Conservation (phyloP, 495 filamentous ascomycete genomes). For the Podospora didyma region DNA sequence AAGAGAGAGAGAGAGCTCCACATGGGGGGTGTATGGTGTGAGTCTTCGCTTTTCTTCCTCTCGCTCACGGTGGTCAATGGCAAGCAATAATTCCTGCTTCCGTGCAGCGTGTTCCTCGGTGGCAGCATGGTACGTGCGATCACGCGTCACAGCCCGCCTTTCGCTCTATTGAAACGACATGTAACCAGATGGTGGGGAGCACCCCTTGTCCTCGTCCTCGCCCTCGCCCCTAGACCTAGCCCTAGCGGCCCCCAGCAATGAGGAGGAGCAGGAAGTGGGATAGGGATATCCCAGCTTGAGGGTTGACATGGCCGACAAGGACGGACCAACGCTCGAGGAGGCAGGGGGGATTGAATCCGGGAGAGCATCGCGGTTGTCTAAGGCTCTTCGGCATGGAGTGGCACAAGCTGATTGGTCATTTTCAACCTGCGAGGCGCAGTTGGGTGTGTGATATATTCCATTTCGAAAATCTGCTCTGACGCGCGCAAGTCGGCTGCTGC, state of each 20-base stretch:
- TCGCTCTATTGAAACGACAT: constrained; percentile 5
- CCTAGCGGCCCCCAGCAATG: background rate
- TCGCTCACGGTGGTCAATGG: background rate
- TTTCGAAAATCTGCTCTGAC: background rate
- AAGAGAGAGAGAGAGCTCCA: background rate
- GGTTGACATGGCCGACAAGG: background rate
- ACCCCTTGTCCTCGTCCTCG: background rate
- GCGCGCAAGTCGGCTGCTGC: constrained; percentile 1
- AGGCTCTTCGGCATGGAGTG: background rate
- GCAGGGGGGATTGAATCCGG: background rate
- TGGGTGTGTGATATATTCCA: background rate
- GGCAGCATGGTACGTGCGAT: background rate
- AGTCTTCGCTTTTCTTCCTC: background rate
- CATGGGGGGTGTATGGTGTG: background rate
- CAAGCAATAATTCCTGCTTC: background rate
- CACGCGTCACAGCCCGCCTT: constrained; percentile 12
- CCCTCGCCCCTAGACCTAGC: too few relatives aligned
- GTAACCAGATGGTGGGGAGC: too few relatives aligned
- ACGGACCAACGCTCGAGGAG: background rate
- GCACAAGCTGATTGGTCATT: background rate
- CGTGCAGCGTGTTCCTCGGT: background rate
- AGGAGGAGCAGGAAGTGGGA: background rate
- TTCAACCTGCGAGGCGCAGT: background rate
- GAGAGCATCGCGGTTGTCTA: background rate
- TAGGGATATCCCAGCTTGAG: background rate